Percentiles rank a stretch among this genome's conserved stretches.
Evolutionary conservation across 495 filamentous ascomycete genomes (phyloP).

Genomic region (Tuber brumale): DNA sequence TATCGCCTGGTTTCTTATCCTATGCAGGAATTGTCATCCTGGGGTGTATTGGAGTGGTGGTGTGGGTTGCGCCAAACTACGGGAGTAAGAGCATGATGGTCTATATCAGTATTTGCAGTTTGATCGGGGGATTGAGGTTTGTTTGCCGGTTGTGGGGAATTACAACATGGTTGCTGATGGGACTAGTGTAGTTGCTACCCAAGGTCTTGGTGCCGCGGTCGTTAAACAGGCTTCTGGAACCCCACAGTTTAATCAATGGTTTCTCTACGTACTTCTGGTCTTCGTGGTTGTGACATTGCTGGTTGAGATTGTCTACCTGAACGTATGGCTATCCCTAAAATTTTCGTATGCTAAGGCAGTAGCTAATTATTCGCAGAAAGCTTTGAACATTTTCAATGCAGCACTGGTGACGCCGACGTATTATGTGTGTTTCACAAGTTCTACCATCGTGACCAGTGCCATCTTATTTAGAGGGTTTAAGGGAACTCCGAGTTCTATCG

Average conservation of each 20-base stretch:
- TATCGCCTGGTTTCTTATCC: conserved; percentile 75
- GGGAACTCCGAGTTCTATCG: conserved; percentile 68
- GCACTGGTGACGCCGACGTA: conserved; percentile 96
- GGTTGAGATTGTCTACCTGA: conserved; percentile 90
- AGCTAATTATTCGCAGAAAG: conserved; percentile 66
- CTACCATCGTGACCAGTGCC: conserved; percentile 88
- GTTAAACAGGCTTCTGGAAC: conserved; percentile 72
- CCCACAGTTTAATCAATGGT: conserved; percentile 94
- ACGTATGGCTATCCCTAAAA: conserved; percentile 56
- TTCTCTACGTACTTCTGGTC: conserved; percentile 81
- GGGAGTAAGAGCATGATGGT: conserved; percentile 97
- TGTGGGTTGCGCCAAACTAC: conserved; percentile 83
- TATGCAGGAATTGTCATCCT: conserved; percentile 82
- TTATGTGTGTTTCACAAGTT: conserved; percentile 94
- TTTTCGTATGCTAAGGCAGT: conserved; percentile 10
- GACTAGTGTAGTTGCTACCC: conserved; percentile 75
- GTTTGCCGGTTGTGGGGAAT: not conserved
- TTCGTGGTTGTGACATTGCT: conserved; percentile 83
- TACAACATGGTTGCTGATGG: conserved; percentile 7
- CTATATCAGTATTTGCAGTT: conserved; percentile 90
- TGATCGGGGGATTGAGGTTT: conserved; percentile 74
- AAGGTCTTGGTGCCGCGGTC: conserved; percentile 87
- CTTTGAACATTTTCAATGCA: conserved; percentile 93
- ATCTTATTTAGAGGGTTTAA: conserved; percentile 94
- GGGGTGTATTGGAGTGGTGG: conserved; percentile 60